phyloP scores from a whole-genome alignment of 2,329 filamentous ascomycete species.

The Colletotrichum musae region DNA sequence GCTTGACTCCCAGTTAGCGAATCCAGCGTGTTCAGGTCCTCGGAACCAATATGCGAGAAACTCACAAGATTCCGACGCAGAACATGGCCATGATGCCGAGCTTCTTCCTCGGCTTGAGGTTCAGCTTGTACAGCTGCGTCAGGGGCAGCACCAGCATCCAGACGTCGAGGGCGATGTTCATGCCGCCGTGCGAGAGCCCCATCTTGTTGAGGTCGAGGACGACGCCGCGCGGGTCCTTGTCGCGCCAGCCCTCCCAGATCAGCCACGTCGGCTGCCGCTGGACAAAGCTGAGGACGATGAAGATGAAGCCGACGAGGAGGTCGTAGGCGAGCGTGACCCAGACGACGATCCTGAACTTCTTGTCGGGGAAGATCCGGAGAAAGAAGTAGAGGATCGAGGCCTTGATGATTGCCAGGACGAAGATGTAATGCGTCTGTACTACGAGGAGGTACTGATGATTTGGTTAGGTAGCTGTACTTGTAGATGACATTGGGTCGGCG shows the following conservation, averaged over 20 bases:
- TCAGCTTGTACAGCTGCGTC: slow-evolving; percentile 49
- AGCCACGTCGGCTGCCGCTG: slow-evolving; percentile 59
- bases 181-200: slow-evolving; percentile 56
- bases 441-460: slow-evolving; percentile 51
- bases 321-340: slow-evolving; percentile 40
- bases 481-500: slow-evolving; percentile 42
- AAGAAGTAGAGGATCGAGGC: slow-evolving; percentile 55
- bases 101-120: slow-evolving; percentile 54
- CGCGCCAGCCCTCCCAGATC: slow-evolving; percentile 55
- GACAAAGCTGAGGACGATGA: slow-evolving; percentile 53
- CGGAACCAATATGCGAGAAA: too few species aligned
- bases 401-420: slow-evolving; percentile 52
- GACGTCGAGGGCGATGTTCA: slow-evolving; percentile 61
- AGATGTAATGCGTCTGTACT: slow-evolving; percentile 52
- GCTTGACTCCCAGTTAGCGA: slow-evolving; percentile 43
- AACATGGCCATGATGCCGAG: slow-evolving; percentile 55
- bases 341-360: slow-evolving; percentile 44
- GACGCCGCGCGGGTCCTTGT: slow-evolving; percentile 49
- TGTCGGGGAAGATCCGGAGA: slow-evolving; percentile 51
- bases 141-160: slow-evolving; percentile 59
- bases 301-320: slow-evolving; percentile 43
- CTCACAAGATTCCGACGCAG: slow-evolving; percentile 46
- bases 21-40: too few species aligned
- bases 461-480: slow-evolving; percentile 43
- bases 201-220: slow-evolving; percentile 52